Evolutionary conservation across 108 stramenopile species (phyloP).

Genomic region (Discostella pseudostelligera): DNA sequence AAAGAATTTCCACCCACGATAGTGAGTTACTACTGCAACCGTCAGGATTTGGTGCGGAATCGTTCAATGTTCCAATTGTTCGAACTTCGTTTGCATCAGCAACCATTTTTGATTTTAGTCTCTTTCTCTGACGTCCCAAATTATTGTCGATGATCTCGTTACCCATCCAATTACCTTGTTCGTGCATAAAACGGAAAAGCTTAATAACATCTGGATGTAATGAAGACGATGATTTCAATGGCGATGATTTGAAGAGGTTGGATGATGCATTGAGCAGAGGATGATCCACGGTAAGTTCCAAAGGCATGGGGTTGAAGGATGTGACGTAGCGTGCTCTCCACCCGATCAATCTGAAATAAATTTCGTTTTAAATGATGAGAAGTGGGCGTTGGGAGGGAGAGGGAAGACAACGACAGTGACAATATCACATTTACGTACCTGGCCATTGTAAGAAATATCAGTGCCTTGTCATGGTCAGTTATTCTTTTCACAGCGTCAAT

Average conservation of each 20-base stretch:
- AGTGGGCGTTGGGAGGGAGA: background rate
- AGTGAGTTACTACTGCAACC: too few species aligned
- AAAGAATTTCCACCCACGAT: conserved; percentile 55
- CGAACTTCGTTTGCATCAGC: background rate
- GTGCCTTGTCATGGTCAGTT: conserved; percentile 35
- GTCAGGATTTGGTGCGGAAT: too few species aligned
- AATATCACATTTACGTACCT: conserved; percentile 18
- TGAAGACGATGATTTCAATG: conserved; percentile 4
- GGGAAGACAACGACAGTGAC: background rate
- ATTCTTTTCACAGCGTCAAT: conserved; percentile 31
- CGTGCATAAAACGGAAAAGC: conserved; percentile 5
- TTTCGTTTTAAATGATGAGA: background rate
- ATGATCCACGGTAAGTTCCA: conserved; percentile 73
- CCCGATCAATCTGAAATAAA: conserved; percentile 54
- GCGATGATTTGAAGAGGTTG: conserved; percentile 3
- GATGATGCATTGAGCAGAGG: conserved; percentile 46
- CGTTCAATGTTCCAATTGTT: background rate
- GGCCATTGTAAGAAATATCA: conserved; percentile 59
- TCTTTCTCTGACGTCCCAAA: conserved; percentile 8
- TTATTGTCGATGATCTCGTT: background rate
- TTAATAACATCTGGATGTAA: conserved; percentile 6
- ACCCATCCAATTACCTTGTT: conserved; percentile 9
- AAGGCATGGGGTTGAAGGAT: conserved; percentile 53
- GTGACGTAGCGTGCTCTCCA: conserved; percentile 81
- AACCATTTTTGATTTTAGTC: background rate